phyloP scores from a whole-genome alignment of 2,329 filamentous ascomycete species.

The Alternaria tenuissima region DNA sequence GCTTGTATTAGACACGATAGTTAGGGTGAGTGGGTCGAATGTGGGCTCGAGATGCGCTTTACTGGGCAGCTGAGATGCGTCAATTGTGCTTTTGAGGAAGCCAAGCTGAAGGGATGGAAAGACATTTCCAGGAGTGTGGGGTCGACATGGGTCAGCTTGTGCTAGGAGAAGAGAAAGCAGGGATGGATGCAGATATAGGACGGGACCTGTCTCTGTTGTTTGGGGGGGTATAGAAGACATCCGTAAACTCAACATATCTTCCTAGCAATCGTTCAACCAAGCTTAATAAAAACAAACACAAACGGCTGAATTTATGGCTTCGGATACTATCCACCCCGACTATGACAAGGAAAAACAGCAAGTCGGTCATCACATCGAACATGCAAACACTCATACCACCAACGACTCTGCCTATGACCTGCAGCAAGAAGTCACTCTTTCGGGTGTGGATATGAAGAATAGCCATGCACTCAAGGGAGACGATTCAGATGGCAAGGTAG shows the following conservation, averaged over 20 bases:
- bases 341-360: slow-evolving; percentile 37
- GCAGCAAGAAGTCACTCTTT: slow-evolving; percentile 35
- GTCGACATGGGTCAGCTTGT: neutral
- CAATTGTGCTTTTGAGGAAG: neutral
- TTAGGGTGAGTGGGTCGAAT: slow-evolving; percentile 8
- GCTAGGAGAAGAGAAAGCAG: neutral
- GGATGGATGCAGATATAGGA: neutral
- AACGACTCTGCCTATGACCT: slow-evolving; percentile 34
- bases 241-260: neutral
- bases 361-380: slow-evolving; percentile 33
- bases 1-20: slow-evolving; percentile 13
- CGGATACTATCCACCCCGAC: slow-evolving; percentile 9
- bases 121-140: slow-evolving; percentile 14
- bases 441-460: slow-evolving; percentile 49
- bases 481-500: slow-evolving; percentile 51
- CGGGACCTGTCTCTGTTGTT: neutral
- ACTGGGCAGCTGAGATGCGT: slow-evolving; percentile 1
- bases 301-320: neutral
- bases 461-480: slow-evolving; percentile 50
- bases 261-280: neutral
- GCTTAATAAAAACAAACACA: no score
- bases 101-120: slow-evolving; percentile 17
- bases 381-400: slow-evolving; percentile 23
- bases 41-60: slow-evolving; percentile 4
- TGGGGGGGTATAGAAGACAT: neutral